These are phyloP conservation scores for Alnus glutinosa DNA, from an alignment of 306 rosid genomes.

Conservation along the genomic window DNA sequence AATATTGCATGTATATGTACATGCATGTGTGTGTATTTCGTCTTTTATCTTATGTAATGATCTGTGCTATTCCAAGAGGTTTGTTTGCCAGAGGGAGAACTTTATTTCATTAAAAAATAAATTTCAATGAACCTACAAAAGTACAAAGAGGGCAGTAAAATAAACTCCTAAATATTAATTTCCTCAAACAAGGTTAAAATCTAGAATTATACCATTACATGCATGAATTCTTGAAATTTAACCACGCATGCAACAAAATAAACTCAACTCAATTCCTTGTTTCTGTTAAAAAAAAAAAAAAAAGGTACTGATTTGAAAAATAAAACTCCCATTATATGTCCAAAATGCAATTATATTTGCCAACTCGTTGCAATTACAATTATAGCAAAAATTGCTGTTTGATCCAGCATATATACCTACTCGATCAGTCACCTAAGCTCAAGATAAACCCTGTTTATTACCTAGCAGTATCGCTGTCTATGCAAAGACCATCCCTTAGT, in stretches of 20 bases:
- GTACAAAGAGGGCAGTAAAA: not conserved
- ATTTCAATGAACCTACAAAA: not conserved
- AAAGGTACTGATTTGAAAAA: no score
- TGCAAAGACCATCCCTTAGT: not conserved
- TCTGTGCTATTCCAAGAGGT: conserved; percentile 8
- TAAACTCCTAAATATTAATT: no score
- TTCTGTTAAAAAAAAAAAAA: no score
- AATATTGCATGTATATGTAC: conserved; percentile 11
- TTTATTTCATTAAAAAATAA: not conserved
- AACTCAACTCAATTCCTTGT: not conserved
- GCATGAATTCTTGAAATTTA: not conserved
- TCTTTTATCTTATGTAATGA: not conserved
- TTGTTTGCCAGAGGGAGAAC: not conserved
- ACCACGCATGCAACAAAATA: not conserved
- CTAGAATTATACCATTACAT: no score
- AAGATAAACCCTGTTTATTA: not conserved
- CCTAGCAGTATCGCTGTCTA: not conserved
- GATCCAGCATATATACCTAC: not conserved
- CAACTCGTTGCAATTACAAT: not conserved
- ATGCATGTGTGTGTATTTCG: not conserved
- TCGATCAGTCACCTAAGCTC: not conserved
- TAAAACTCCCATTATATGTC: no score
- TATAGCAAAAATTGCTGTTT: not conserved
- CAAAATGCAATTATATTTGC: no score
- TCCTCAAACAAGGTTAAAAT: no score